phyloP scores from a whole-genome alignment of 768 basidiomycete species.

The Serendipita vermifera region DNA sequence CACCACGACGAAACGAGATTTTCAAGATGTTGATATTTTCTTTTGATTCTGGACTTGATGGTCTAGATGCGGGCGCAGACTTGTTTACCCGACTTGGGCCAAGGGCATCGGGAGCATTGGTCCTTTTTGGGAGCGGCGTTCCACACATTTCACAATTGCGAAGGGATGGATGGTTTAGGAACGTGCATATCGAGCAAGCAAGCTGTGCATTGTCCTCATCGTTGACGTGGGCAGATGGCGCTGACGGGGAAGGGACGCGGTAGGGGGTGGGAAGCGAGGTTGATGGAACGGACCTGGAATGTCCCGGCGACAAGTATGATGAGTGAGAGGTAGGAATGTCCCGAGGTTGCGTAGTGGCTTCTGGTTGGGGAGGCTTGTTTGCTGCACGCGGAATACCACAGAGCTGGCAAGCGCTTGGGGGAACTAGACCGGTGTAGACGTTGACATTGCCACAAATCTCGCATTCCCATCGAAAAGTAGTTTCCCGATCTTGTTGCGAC shows the following conservation, averaged over 20 bases:
- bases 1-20: slow-evolving; percentile 84
- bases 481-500: not conserved
- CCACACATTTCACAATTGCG: slow-evolving; percentile 74
- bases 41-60: slow-evolving; percentile 33
- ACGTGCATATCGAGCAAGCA: slow-evolving; percentile 81
- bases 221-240: slow-evolving; percentile 19
- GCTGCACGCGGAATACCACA: slow-evolving; percentile 58
- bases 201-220: slow-evolving; percentile 21
- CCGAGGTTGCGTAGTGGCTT: slow-evolving; percentile 14
- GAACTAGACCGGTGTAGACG: slow-evolving; percentile 37
- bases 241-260: slow-evolving; percentile 24
- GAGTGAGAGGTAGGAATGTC: slow-evolving; percentile 19
- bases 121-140: slow-evolving; percentile 41
- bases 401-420: slow-evolving; percentile 56
- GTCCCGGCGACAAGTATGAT: too few species aligned
- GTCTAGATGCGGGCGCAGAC: slow-evolving; percentile 55
- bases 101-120: too few species aligned
- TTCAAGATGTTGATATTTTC: slow-evolving; percentile 41
- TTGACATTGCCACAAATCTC: slow-evolving; percentile 80
- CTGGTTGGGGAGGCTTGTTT: slow-evolving; percentile 18
- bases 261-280: slow-evolving; percentile 22
- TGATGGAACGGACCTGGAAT: slow-evolving; percentile 30
- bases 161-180: slow-evolving; percentile 71
- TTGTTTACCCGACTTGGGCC: slow-evolving; percentile 30
- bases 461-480: slow-evolving; percentile 50